These are phyloP conservation scores for Avicennia marina DNA, from an alignment of 257 asterid species.

Conservation along the genomic window DNA sequence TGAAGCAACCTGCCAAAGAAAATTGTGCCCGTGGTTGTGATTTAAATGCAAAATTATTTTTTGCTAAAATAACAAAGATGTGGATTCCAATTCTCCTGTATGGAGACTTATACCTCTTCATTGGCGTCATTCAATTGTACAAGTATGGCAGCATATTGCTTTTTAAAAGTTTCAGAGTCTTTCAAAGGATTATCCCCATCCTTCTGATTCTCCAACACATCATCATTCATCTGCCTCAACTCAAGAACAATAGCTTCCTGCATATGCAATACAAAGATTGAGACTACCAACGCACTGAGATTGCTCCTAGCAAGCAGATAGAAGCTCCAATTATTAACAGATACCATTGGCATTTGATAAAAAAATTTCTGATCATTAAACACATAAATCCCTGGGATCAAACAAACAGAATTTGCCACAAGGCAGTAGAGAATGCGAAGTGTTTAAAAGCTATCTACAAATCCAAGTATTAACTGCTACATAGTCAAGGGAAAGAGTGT, in stretches of 20 bases:
- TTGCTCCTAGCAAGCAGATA: too few species aligned
- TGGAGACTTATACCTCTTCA: slow-evolving; percentile 54
- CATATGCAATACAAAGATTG: slow-evolving; percentile 31
- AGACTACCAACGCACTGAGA: slow-evolving; percentile 6
- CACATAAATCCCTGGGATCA: too few species aligned
- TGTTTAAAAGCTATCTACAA: too few species aligned
- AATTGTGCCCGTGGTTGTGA: background rate
- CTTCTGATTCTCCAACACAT: slow-evolving; percentile 47
- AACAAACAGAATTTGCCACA: too few species aligned
- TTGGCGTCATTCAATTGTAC: slow-evolving; percentile 65
- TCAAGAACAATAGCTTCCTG: slow-evolving; percentile 85
- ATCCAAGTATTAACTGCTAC: slow-evolving; percentile 18
- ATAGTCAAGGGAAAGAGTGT: slow-evolving; percentile 3
- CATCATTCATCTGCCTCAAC: slow-evolving; percentile 80
- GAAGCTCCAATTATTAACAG: slow-evolving; percentile 12
- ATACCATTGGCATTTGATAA: too few species aligned
- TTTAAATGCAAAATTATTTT: slow-evolving; percentile 10
- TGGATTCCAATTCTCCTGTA: slow-evolving; percentile 9
- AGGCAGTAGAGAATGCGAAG: too few species aligned
- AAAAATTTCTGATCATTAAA: too few species aligned
- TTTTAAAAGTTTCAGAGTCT: slow-evolving; percentile 69
- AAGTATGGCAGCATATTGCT: slow-evolving; percentile 82
- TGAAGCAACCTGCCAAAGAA: slow-evolving; percentile 52
- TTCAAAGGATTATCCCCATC: slow-evolving; percentile 45
- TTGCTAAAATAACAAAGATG: slow-evolving; percentile 1